phyloP scores from a whole-genome alignment of 2,329 filamentous ascomycete genomes.

The Coniosporium tulheliwenetii region DNA sequence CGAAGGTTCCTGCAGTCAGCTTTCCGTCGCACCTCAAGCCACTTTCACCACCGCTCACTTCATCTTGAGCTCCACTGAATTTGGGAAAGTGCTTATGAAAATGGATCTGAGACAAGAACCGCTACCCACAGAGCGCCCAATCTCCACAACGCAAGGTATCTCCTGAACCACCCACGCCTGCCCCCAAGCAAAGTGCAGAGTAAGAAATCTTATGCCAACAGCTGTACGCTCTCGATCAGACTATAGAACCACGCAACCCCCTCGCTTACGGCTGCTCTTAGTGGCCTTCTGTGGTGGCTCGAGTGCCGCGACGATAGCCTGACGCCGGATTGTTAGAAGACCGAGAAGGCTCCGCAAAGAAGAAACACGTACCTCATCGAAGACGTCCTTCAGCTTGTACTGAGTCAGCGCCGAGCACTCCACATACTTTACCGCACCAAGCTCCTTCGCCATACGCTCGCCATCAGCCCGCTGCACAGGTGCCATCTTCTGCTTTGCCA shows the following conservation, averaged over 20 bases:
- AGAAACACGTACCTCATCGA: conserved; percentile 66
- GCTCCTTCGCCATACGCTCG: conserved; percentile 88
- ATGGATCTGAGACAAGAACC: conserved; percentile 11
- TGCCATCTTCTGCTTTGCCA: conserved; percentile 89
- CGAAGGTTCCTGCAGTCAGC: background rate
- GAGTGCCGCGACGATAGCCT: conserved; percentile 92
- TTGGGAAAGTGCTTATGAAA: background rate
- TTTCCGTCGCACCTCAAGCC: background rate
- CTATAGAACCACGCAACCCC: conserved; percentile 21
- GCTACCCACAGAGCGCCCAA: conserved; percentile 24
- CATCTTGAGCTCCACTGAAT: background rate
- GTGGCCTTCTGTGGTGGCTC: conserved; percentile 56
- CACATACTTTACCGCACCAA: conserved; percentile 97
- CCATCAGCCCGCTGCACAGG: conserved; percentile 87
- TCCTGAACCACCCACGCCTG: conserved; percentile 18
- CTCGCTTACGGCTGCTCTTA: conserved; percentile 43
- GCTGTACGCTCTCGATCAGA: background rate
- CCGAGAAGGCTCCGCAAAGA: background rate
- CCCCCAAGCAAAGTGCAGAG: background rate
- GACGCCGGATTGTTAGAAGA: conserved; percentile 9
- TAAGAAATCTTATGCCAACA: conserved; percentile 9
- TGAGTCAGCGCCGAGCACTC: conserved; percentile 97
- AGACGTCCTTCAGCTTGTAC: conserved; percentile 97
- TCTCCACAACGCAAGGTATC: conserved; percentile 19
- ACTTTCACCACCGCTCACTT: too few relatives aligned